phyloP scores from a whole-genome alignment of 2,329 filamentous ascomycete species.

The Colletotrichum echinochloae region DNA sequence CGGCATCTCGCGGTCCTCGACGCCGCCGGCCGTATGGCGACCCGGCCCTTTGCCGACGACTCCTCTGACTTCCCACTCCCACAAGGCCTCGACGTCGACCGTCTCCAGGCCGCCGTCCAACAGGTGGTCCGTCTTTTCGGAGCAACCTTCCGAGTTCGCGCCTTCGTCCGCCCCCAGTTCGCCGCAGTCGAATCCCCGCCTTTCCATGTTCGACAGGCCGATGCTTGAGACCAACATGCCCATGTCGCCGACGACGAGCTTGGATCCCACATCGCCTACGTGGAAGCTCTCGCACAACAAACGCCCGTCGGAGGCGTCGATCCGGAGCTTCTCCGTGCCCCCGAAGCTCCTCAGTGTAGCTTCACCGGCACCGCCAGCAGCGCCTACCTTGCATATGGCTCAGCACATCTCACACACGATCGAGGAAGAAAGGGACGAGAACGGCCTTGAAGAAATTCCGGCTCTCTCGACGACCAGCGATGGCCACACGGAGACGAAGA shows the following conservation, averaged over 20 bases:
- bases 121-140: constrained; percentile 75
- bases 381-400: constrained; percentile 44
- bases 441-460: constrained; percentile 51
- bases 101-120: constrained; percentile 57
- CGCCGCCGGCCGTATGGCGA: constrained; percentile 55
- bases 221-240: constrained; percentile 79
- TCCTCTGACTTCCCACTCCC: constrained; percentile 56
- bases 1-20: constrained; percentile 53
- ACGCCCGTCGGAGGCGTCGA: constrained; percentile 66
- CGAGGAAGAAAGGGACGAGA: constrained; percentile 44
- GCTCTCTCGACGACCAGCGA: constrained; percentile 48
- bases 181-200: constrained; percentile 78
- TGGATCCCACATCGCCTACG: constrained; percentile 74
- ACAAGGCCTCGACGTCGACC: constrained; percentile 64
- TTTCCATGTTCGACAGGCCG: constrained; percentile 81
- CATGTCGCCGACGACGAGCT: constrained; percentile 83
- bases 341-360: constrained; percentile 44
- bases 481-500: constrained; percentile 51
- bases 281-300: constrained; percentile 67
- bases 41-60: constrained; percentile 54
- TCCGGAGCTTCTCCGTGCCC: constrained; percentile 42
- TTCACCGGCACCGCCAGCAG: constrained; percentile 37
- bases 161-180: constrained; percentile 84
- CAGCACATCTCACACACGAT: constrained; percentile 33
- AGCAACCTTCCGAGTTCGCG: constrained; percentile 71